Evolutionary conservation across 352 stramenopile species (phyloP).

Genomic region (Phytophthora boehmeriae): DNA sequence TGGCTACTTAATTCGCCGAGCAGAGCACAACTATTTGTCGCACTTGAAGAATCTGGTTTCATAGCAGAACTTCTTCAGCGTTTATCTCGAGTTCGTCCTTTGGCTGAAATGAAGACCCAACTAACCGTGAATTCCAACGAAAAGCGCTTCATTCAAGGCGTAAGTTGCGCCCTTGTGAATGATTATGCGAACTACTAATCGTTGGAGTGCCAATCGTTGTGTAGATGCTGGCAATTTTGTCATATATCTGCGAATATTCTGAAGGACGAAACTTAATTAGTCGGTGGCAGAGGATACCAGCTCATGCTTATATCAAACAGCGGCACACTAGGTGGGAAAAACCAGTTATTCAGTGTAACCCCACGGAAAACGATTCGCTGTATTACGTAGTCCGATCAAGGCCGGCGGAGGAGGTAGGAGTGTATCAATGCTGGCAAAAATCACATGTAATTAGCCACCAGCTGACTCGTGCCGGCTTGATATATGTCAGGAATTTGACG

Average conservation of each 20-base stretch:
- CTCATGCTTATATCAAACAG: conserved; percentile 31
- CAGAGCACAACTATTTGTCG: conserved; percentile 41
- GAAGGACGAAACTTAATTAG: conserved; percentile 32
- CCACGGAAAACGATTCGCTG: conserved; percentile 43
- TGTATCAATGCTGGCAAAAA: background rate
- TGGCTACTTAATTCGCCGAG: conserved; percentile 55
- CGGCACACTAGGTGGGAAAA: conserved; percentile 24
- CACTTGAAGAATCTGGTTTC: conserved; percentile 39
- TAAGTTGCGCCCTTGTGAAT: conserved; percentile 19
- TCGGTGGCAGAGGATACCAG: conserved; percentile 29
- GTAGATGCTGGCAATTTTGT: conserved; percentile 36
- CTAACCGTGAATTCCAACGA: conserved; percentile 17
- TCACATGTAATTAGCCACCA: background rate
- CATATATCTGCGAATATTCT: conserved; percentile 36
- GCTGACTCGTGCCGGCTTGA: conserved; percentile 3
- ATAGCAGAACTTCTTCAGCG: conserved; percentile 44
- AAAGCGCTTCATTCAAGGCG: conserved; percentile 28
- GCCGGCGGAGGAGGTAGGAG: conserved; percentile 13
- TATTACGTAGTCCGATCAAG: conserved; percentile 18
- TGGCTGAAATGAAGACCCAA: conserved; percentile 19
- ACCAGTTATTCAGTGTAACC: conserved; percentile 12
- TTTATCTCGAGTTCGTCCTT: conserved; percentile 43
- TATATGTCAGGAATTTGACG: conserved; percentile 9
- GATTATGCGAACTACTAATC: background rate
- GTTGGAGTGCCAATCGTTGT: background rate